phyloP scores from a whole-genome alignment of 331 rosid species.

The Acacia pycnantha region DNA sequence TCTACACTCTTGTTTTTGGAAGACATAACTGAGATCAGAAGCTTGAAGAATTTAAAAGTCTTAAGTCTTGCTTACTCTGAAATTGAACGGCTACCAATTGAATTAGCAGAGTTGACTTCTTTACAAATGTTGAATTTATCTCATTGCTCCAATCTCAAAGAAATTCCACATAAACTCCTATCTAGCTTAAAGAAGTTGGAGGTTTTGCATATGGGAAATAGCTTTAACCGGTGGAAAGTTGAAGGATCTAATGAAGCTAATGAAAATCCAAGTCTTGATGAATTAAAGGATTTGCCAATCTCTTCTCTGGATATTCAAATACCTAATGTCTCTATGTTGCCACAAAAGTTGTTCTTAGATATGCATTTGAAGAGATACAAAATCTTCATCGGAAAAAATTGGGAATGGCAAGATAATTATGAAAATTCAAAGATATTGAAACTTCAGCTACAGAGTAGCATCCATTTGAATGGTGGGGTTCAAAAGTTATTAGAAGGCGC shows the following conservation, averaged over 20 bases:
- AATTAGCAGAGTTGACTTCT: slow-evolving; percentile 19
- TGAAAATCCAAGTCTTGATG: too few species aligned
- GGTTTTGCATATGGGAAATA: too few species aligned
- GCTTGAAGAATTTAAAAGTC: background rate
- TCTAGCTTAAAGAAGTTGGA: too few species aligned
- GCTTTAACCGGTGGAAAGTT: too few species aligned
- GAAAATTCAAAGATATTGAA: background rate
- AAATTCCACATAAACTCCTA: background rate
- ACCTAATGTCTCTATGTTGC: too few species aligned
- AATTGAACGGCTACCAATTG: background rate
- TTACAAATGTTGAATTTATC: background rate
- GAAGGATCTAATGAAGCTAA: too few species aligned
- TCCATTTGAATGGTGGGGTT: slow-evolving; percentile 26
- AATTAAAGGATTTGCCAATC: too few species aligned
- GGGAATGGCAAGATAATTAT: too few species aligned
- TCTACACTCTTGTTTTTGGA: slow-evolving; percentile 2
- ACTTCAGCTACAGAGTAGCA: background rate
- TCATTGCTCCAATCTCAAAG: background rate
- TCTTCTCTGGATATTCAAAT: too few species aligned
- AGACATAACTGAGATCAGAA: background rate
- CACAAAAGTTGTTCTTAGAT: too few species aligned
- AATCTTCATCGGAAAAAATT: background rate
- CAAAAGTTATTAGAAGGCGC: slow-evolving; percentile 30
- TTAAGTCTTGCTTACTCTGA: background rate
- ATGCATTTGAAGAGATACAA: too few species aligned